Conservation (phyloP, 2,329 filamentous ascomycete species). For the Parasarocladium wereldwijsianum region DNA sequence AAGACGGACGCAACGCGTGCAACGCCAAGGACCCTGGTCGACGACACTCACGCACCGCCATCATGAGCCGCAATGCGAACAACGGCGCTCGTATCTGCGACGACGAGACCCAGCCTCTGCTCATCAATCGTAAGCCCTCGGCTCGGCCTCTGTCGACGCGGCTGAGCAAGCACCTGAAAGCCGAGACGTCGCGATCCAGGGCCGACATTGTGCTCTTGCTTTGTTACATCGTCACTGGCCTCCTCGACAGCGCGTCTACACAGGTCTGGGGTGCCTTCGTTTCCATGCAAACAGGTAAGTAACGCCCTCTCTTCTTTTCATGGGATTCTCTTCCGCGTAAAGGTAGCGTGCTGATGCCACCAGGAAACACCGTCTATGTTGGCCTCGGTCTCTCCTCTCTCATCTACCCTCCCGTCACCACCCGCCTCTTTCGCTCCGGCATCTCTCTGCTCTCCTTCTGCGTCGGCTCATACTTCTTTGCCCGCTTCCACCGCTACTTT, state of each 20-base stretch:
- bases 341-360: background rate
- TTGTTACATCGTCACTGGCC: conserved; percentile 64
- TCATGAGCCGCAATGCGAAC: conserved; percentile 8
- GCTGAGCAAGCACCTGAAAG: conserved; percentile 19
- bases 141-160: conserved; percentile 9
- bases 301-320: background rate
- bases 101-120: conserved; percentile 21
- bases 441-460: conserved; percentile 58
- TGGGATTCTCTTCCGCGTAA: background rate
- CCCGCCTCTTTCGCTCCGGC: conserved; percentile 41
- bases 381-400: conserved; percentile 56
- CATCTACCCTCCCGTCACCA: conserved; percentile 12
- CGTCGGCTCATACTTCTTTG: conserved; percentile 57
- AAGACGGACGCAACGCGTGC: no score
- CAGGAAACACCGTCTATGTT: conserved; percentile 65
- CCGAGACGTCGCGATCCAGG: conserved; percentile 43
- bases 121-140: conserved; percentile 11
- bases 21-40: conserved; percentile 1
- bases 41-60: background rate
- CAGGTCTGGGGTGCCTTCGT: conserved; percentile 70
- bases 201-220: conserved; percentile 54
- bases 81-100: conserved; percentile 7
- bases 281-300: conserved; percentile 65
- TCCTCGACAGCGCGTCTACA: conserved; percentile 63
- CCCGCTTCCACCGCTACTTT: conserved; percentile 48